Percentiles rank a stretch among this genome's conserved stretches.
Evolutionary conservation across 495 filamentous ascomycete genomes (phyloP).

Genomic region (Lasiosphaeris hirsuta): DNA sequence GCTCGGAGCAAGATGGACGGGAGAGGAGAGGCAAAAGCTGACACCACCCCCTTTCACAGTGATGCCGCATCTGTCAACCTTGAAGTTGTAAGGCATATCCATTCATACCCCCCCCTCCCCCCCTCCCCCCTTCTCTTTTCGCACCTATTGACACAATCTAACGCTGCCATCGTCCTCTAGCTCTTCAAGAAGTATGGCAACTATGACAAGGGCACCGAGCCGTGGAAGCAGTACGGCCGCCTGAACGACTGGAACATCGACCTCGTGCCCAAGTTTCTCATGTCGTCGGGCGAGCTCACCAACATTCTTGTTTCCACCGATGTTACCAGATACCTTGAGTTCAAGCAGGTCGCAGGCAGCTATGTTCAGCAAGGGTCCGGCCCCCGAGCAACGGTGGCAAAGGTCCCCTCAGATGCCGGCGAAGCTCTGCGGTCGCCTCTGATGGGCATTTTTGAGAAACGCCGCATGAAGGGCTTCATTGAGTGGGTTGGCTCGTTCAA

Average conservation of each 20-base stretch:
- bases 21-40: conserved; percentile 10
- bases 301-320: conserved; percentile 97
- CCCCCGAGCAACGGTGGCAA: conserved; percentile 82
- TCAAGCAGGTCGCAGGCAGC: conserved; percentile 97
- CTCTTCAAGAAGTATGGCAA: conserved; percentile 96
- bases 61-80: conserved; percentile 94
- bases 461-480: conserved; percentile 92
- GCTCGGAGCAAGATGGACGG: neutral
- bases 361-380: conserved; percentile 88
- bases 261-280: conserved; percentile 94
- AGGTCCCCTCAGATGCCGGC: conserved; percentile 89
- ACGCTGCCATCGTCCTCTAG: conserved; percentile 38
- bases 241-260: conserved; percentile 99
- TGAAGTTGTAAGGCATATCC: conserved; percentile 61
- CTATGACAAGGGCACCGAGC: conserved; percentile 74
- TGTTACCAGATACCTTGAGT: conserved; percentile 95
- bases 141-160: neutral
- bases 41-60: conserved; percentile 47
- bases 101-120: conserved; percentile 13
- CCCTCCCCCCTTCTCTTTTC: neutral
- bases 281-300: conserved; percentile 97
- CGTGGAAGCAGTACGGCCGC: conserved; percentile 95
- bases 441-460: conserved; percentile 98
- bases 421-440: conserved; percentile 90
- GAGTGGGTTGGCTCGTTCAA: conserved; percentile 95